A percentile compares a stretch with the other conserved stretches of the same genome.
phyloP scores from a whole-genome alignment of 2,329 filamentous ascomycete genomes.

The Verticillium zaregamsianum region DNA sequence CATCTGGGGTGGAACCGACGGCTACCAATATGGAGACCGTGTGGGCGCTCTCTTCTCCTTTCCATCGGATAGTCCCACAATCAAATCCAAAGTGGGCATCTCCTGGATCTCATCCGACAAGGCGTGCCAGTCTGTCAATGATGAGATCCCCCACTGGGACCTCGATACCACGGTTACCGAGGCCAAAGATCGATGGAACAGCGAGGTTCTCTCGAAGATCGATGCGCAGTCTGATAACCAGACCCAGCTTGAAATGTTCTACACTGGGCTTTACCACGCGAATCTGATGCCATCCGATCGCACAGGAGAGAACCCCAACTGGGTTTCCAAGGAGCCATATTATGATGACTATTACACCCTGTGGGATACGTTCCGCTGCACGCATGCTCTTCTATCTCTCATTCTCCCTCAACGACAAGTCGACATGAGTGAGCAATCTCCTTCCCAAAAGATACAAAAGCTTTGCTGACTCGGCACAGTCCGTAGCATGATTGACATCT shows the following conservation, averaged over 20 bases:
- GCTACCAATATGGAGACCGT: conserved; percentile 46
- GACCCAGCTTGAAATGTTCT: conserved; percentile 48
- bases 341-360: conserved; percentile 58
- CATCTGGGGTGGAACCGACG: conserved; percentile 44
- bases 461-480: conserved; percentile 19
- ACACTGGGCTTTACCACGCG: conserved; percentile 56
- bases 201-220: conserved; percentile 39
- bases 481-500: conserved; percentile 54
- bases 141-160: conserved; percentile 38
- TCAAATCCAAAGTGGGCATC: conserved; percentile 47
- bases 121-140: conserved; percentile 42
- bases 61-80: conserved; percentile 21
- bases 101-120: conserved; percentile 44
- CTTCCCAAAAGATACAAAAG: no score
- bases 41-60: conserved; percentile 49
- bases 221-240: conserved; percentile 33
- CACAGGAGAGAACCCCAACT: conserved; percentile 54
- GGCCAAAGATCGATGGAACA: conserved; percentile 40
- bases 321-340: conserved; percentile 50
- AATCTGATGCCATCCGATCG: conserved; percentile 58
- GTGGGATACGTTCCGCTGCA: conserved; percentile 52
- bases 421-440: conserved; percentile 32
- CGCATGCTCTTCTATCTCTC: conserved; percentile 47
- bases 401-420: conserved; percentile 47
- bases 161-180: conserved; percentile 32